Conservation (phyloP, 352 stramenopile species). For the Phytophthora europaea region DNA sequence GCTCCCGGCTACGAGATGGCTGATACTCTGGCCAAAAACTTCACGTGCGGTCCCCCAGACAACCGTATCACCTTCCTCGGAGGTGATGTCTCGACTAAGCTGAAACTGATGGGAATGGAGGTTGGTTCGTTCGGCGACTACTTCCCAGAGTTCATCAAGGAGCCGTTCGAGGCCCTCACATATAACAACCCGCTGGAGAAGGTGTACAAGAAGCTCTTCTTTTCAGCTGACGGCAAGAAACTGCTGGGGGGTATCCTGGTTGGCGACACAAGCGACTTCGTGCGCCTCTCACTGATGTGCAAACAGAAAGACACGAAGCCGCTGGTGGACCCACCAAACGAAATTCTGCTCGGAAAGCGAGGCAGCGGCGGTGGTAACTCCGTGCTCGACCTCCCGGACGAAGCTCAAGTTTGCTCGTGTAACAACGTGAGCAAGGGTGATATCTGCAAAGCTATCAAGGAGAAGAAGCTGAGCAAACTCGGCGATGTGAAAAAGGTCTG, state of each 20-base stretch:
- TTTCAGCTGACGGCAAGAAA: slow-evolving; percentile 84
- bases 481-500: slow-evolving; percentile 85
- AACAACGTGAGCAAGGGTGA: slow-evolving; percentile 93
- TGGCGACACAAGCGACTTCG: slow-evolving; percentile 93
- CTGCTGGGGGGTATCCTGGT: slow-evolving; percentile 92
- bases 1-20: slow-evolving; percentile 94
- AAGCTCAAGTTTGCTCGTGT: slow-evolving; percentile 92
- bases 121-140: slow-evolving; percentile 93
- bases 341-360: slow-evolving; percentile 72
- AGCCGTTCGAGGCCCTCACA: slow-evolving; percentile 74
- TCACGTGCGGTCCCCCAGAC: slow-evolving; percentile 43
- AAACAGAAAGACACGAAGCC: slow-evolving; percentile 67
- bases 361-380: slow-evolving; percentile 39
- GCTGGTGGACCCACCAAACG: slow-evolving; percentile 56
- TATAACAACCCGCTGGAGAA: slow-evolving; percentile 93
- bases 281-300: slow-evolving; percentile 70
- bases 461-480: slow-evolving; percentile 82
- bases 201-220: slow-evolving; percentile 95
- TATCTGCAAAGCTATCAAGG: slow-evolving; percentile 78
- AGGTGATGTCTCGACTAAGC: slow-evolving; percentile 93
- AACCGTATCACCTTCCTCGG: slow-evolving; percentile 76
- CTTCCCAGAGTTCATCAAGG: slow-evolving; percentile 77
- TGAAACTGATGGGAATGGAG: slow-evolving; percentile 96
- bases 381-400: slow-evolving; percentile 75
- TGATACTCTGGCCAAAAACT: slow-evolving; percentile 85